Evolutionary conservation across 2,329 filamentous ascomycete species (phyloP).

Genomic region (Pseudocercospora cruenta): DNA sequence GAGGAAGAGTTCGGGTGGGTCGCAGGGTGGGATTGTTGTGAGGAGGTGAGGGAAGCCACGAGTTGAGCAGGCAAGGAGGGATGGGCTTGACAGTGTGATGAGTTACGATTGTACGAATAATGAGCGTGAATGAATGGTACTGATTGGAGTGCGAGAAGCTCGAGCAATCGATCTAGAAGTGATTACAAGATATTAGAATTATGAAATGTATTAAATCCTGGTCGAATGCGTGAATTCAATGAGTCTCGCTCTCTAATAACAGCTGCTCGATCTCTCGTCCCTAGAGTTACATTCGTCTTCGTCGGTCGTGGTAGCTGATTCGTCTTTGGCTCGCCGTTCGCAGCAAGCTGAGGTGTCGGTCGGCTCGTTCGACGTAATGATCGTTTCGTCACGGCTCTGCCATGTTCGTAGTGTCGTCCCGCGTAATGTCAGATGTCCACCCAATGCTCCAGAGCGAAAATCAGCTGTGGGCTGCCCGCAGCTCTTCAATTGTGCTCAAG

Average conservation of each 20-base stretch:
- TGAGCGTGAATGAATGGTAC: neutral
- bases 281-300: neutral
- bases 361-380: neutral
- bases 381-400: neutral
- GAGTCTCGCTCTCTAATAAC: neutral
- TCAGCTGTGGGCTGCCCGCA: neutral
- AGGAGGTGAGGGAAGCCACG: too few species aligned
- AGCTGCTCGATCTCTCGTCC: neutral
- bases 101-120: neutral
- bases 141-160: too few species aligned
- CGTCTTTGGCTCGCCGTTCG: neutral
- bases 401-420: neutral
- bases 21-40: neutral
- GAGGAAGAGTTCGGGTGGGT: constrained; percentile 8
- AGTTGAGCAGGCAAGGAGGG: too few species aligned
- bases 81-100: neutral
- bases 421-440: neutral
- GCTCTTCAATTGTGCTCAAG: neutral
- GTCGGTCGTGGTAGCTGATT: neutral
- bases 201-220: neutral
- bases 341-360: neutral
- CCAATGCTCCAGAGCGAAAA: neutral
- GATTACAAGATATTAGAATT: neutral
- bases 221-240: neutral
- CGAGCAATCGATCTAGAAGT: too few species aligned